Conservation (phyloP, 768 basidiomycete genomes). For the Coprinopsis cinerea region DNA sequence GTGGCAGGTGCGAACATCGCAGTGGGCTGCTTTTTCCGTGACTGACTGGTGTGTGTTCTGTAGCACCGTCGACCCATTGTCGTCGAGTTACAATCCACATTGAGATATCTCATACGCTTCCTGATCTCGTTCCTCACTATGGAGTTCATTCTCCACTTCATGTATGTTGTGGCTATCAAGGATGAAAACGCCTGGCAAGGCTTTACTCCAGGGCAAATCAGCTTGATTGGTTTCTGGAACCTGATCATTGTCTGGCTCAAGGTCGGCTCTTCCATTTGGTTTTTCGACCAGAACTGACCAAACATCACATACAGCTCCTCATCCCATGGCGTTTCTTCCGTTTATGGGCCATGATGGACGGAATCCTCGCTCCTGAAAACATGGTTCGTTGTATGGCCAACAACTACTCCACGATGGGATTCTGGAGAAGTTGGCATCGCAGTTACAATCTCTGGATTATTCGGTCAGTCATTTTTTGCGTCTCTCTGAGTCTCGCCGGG, state of each 20-base stretch:
- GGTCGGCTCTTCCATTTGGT: conserved; percentile 36
- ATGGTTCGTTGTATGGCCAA: conserved; percentile 99
- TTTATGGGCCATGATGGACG: conserved; percentile 84
- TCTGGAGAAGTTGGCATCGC: conserved; percentile 97
- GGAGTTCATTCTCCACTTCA: conserved; percentile 88
- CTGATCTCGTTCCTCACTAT: conserved; percentile 68
- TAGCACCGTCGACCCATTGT: conserved; percentile 57
- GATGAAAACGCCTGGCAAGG: conserved; percentile 79
- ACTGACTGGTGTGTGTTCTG: not conserved
- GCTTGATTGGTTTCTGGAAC: conserved; percentile 97
- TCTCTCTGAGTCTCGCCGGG: not conserved
- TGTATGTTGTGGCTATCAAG: conserved; percentile 97
- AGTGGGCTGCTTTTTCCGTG: conserved; percentile 1
- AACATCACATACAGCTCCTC: conserved; percentile 55
- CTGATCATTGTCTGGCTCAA: conserved; percentile 95
- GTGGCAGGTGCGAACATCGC: conserved; percentile 85
- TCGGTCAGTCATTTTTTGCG: conserved; percentile 40
- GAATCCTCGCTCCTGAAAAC: conserved; percentile 93
- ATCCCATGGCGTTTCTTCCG: conserved; percentile 98
- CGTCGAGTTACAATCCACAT: conserved; percentile 33
- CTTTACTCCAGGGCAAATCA: conserved; percentile 71
- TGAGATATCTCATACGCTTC: conserved; percentile 69
- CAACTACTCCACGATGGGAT: conserved; percentile 88
- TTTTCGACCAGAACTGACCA: not conserved
- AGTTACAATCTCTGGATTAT: conserved; percentile 96